Conservation (phyloP, 768 basidiomycete species). For the Dioszegia crocea region DNA sequence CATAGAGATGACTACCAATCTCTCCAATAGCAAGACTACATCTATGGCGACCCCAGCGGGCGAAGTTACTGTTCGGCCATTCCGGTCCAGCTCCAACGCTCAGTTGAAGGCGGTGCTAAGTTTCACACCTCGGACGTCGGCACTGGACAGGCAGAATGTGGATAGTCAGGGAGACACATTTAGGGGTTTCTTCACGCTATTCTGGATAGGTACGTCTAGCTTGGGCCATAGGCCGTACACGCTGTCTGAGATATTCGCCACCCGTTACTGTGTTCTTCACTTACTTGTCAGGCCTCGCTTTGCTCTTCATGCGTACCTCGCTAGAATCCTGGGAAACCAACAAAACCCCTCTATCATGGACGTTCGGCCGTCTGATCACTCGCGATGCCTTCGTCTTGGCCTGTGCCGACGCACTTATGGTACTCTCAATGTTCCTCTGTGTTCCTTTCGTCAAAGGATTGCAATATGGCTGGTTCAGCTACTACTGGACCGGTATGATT, state of each 20-base stretch:
- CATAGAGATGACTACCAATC: conserved; percentile 28
- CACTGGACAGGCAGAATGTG: conserved; percentile 77
- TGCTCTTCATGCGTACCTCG: conserved; percentile 67
- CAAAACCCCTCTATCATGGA: conserved; percentile 71
- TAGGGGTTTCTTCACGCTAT: conserved; percentile 89
- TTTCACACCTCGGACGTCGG: conserved; percentile 79
- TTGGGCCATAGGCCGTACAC: too few species aligned
- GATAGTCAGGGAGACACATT: conserved; percentile 75
- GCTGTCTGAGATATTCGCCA: too few species aligned
- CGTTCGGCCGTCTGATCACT: conserved; percentile 82
- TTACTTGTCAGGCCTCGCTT: conserved; percentile 61
- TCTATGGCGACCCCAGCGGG: conserved; percentile 32
- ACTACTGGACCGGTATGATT: conserved; percentile 68
- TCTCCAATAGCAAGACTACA: conserved; percentile 22
- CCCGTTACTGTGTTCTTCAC: too few species aligned
- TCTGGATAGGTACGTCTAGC: conserved; percentile 72
- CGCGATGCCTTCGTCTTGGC: conserved; percentile 78
- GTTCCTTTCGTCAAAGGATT: conserved; percentile 79
- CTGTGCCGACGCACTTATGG: conserved; percentile 75
- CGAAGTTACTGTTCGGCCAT: conserved; percentile 45
- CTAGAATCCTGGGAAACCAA: conserved; percentile 60
- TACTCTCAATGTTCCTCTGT: conserved; percentile 65
- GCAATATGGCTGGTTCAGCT: conserved; percentile 71
- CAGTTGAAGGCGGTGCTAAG: conserved; percentile 76
- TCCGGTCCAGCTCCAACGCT: conserved; percentile 66